These are phyloP conservation scores for Blastomyces gilchristii DNA, from an alignment of 2,329 filamentous ascomycete genomes.

Conservation along the genomic window DNA sequence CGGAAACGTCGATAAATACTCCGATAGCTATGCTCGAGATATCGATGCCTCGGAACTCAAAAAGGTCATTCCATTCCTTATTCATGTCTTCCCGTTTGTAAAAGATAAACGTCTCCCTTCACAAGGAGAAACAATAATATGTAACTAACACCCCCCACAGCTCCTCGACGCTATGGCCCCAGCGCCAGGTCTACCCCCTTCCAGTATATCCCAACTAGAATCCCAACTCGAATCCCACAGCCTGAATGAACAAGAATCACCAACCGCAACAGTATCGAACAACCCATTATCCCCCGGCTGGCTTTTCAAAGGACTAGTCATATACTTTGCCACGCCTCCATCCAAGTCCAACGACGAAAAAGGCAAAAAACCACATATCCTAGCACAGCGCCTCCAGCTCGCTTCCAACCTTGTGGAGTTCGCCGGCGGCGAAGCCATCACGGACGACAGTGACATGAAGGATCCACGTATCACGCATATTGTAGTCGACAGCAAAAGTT, in stretches of 20 bases:
- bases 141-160: constrained; percentile 11
- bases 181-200: constrained; percentile 20
- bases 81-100: neutral
- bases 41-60: constrained; percentile 53
- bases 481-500: constrained; percentile 44
- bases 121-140: neutral
- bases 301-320: constrained; percentile 40
- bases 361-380: neutral
- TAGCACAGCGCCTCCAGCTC: constrained; percentile 29
- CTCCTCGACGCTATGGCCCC: constrained; percentile 36
- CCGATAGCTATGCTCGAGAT: constrained; percentile 74
- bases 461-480: constrained; percentile 60
- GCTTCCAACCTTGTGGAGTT: constrained; percentile 55
- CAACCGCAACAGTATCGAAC: constrained; percentile 16
- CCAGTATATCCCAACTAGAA: constrained; percentile 30
- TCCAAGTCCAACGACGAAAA: neutral
- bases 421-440: constrained; percentile 51
- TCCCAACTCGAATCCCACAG: constrained; percentile 23
- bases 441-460: constrained; percentile 30
- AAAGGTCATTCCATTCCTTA: constrained; percentile 21
- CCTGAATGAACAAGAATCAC: neutral
- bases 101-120: neutral
- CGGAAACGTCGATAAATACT: constrained; percentile 61
- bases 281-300: constrained; percentile 33
- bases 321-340: constrained; percentile 31